Conservation (phyloP, 2,329 filamentous ascomycete genomes). For the Fusarium lyarnte region DNA sequence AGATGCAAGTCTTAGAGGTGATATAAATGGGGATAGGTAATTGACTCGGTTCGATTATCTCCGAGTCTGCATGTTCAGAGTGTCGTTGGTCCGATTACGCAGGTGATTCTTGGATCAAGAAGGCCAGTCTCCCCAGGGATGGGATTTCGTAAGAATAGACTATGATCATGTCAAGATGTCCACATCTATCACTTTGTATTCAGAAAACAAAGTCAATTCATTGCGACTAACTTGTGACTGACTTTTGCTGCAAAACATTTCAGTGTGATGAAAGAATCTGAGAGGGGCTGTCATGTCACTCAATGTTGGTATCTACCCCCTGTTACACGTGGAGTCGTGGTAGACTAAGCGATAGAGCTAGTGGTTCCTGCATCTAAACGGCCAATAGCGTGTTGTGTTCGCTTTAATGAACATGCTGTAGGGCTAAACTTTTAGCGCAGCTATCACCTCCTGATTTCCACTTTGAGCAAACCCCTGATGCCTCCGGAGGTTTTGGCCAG, state of each 20-base stretch:
- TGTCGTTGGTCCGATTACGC: neutral
- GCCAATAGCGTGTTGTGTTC: slow-evolving; percentile 16
- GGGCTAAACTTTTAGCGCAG: slow-evolving; percentile 18
- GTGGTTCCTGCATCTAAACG: slow-evolving; percentile 10
- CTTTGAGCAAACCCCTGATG: slow-evolving; percentile 12
- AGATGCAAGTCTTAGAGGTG: neutral
- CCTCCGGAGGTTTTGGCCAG: neutral
- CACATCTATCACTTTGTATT: neutral
- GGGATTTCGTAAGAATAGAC: too few relatives aligned
- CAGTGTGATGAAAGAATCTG: neutral
- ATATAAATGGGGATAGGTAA: neutral
- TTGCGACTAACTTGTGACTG: neutral
- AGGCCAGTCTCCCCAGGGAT: neutral
- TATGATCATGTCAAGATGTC: neutral
- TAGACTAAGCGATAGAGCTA: slow-evolving; percentile 20
- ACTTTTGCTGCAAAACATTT: neutral
- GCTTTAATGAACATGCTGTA: slow-evolving; percentile 7
- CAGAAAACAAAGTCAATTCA: neutral
- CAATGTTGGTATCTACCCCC: slow-evolving; percentile 9
- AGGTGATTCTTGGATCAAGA: neutral
- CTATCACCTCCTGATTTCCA: slow-evolving; percentile 6
- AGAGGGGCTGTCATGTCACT: neutral
- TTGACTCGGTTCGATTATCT: neutral
- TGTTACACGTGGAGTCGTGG: slow-evolving; percentile 17
- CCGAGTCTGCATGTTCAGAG: neutral